Base-by-base conservation (phyloP, 768 basidiomycete genomes). In the Trametes sanguinea region DNA sequence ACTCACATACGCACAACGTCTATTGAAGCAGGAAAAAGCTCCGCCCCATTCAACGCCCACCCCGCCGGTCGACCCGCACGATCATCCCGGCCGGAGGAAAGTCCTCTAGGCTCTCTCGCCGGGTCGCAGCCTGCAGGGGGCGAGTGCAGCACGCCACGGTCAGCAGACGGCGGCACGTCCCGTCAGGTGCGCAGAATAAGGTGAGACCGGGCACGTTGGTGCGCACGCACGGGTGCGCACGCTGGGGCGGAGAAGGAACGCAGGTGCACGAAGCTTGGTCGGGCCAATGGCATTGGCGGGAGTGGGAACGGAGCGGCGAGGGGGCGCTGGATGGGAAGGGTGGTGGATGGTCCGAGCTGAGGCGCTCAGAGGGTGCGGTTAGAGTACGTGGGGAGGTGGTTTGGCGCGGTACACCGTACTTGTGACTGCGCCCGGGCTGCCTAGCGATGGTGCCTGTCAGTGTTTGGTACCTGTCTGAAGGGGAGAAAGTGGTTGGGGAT, bases 161-260 rank as follows among this genome's bases (percentile, higher is more conserved):
- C 61, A 62, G 61, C 54, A 46, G 61, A 22, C 22, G 22, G 44
- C 54, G 50, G 39, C 42, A 37, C 53, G 60, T 44, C 29, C 52
- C 47, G 52, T 61, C 60, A 61, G 60, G 60, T 61, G 60, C 30
- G 45, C 37, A 40, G n/a, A 61, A 54, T 43, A 54, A 54, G 60
- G 53, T 54, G 60, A 48, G 53, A 61, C 52, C 6, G 45, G n/a
- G 52, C 58, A 52, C 51, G 51, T 60, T 60, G 51, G 51, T 47
- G 51, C 22, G 42, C 52, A 39, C 51, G 46, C 52, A 54, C 46
- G 46, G 52, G 58, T 43, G 53, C 37, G 13, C 40, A 51, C 2
- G n/a, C 30, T 30, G 22, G 22, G 22, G 22, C 22, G 22, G 22
- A 22, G 22, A 22, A 22, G 52, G 29, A 17, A 16, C 37, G 27